phyloP scores from a whole-genome alignment of 306 rosid genomes.

The Leucaena leucocephala region DNA sequence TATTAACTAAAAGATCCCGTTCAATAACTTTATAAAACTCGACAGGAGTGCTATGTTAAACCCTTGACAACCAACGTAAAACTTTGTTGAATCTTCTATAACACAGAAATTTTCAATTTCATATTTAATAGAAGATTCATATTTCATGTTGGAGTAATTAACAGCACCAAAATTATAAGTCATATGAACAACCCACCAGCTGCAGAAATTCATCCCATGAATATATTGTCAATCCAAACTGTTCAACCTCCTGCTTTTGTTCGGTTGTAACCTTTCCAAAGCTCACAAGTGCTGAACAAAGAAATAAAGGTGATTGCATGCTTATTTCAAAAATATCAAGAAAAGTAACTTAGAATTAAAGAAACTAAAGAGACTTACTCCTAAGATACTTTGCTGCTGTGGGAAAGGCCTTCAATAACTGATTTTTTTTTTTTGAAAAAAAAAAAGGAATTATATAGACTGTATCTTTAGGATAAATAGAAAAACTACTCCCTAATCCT shows the following conservation, averaged over 20 bases:
- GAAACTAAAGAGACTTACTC: constrained; percentile 59
- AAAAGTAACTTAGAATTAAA: constrained; percentile 34
- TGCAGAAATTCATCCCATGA: constrained; percentile 84
- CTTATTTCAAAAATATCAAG: not conserved
- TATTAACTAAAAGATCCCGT: no score
- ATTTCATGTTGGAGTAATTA: constrained; percentile 26
- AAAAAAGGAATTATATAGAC: constrained; percentile 17
- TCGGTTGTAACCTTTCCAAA: constrained; percentile 76
- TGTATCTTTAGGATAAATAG: constrained; percentile 1
- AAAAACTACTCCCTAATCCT: constrained; percentile 15
- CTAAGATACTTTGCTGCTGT: constrained; percentile 56
- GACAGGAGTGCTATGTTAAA: no score
- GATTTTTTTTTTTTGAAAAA: constrained; percentile 14
- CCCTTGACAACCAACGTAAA: no score
- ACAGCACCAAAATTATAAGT: constrained; percentile 7
- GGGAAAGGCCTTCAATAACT: constrained; percentile 88
- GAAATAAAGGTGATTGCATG: constrained; percentile 31
- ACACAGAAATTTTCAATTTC: not conserved
- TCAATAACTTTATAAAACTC: no score
- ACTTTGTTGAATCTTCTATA: no score
- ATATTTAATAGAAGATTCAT: constrained; percentile 4
- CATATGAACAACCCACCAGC: constrained; percentile 60
- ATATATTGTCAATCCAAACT: constrained; percentile 63
- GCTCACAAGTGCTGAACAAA: constrained; percentile 79
- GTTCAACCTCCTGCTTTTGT: constrained; percentile 70